Evolutionary conservation across 1,284 basidiomycete genomes (phyloP).

Genomic region (Pseudozyma sp.): DNA sequence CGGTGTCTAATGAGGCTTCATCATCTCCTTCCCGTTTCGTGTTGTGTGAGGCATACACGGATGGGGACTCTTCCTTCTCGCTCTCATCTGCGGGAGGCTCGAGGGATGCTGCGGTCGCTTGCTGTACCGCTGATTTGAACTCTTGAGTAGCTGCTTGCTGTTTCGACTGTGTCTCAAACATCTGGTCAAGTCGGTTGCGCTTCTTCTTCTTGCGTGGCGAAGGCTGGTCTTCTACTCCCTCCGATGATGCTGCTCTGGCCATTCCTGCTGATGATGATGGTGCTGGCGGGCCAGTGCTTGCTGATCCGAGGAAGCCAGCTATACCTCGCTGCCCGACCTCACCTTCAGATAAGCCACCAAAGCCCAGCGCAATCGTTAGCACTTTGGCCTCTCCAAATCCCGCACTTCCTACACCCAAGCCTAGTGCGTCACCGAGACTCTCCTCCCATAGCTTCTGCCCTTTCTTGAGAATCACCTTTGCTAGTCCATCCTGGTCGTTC

Average conservation of each 20-base stretch:
- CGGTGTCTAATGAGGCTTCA: constrained; percentile 1
- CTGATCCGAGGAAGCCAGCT: constrained; percentile 79
- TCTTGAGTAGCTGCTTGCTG: constrained; percentile 18
- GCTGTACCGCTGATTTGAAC: neutral
- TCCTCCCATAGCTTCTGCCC: constrained; percentile 90
- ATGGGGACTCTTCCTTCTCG: neutral
- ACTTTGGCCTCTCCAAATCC: constrained; percentile 70
- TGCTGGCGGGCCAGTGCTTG: constrained; percentile 54
- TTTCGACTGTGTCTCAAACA: constrained; percentile 28
- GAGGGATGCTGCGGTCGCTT: neutral
- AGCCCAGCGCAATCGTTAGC: constrained; percentile 80
- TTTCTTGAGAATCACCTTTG: constrained; percentile 79
- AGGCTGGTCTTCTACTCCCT: constrained; percentile 6
- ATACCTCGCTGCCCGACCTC: constrained; percentile 87
- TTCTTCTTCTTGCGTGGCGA: constrained; percentile 43
- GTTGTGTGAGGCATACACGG: neutral
- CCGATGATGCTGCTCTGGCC: constrained; percentile 18
- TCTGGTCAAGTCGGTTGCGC: constrained; percentile 29
- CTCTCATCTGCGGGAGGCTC: neutral
- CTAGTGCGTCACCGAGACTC: constrained; percentile 73
- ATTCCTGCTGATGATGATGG: constrained; percentile 46
- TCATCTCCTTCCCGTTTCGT: neutral
- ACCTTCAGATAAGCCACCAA: constrained; percentile 82
- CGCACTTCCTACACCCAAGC: constrained; percentile 5
- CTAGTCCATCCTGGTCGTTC: constrained; percentile 42